A percentile compares a stretch with the other conserved stretches of the same genome.
phyloP scores from a whole-genome alignment of 1,139 yeast genomes.

The Scheffersomyces lignicola region DNA sequence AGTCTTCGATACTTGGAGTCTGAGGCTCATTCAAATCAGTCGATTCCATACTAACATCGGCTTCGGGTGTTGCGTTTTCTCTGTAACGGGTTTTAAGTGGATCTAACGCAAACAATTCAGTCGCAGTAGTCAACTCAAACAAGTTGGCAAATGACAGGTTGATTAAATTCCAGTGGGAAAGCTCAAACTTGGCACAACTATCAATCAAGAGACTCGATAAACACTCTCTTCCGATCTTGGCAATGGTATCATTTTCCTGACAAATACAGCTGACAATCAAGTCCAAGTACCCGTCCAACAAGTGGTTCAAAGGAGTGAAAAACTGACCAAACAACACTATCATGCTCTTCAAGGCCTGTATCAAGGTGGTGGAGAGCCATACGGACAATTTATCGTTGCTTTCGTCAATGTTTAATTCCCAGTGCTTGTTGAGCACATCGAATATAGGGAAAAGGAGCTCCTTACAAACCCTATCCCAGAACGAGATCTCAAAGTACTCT shows the following conservation, averaged over 20 bases:
- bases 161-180: slow-evolving; percentile 74
- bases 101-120: slow-evolving; percentile 74
- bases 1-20: slow-evolving; percentile 12
- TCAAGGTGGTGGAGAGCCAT: slow-evolving; percentile 94
- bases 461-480: slow-evolving; percentile 82
- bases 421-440: slow-evolving; percentile 70
- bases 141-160: slow-evolving; percentile 62
- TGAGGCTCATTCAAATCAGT: slow-evolving; percentile 9
- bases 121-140: slow-evolving; percentile 83
- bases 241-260: slow-evolving; percentile 95
- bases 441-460: slow-evolving; percentile 88
- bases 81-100: slow-evolving; percentile 41
- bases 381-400: slow-evolving; percentile 76
- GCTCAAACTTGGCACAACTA: slow-evolving; percentile 65
- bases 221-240: slow-evolving; percentile 91
- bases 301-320: slow-evolving; percentile 68
- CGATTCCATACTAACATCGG: slow-evolving; percentile 17
- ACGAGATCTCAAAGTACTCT: slow-evolving; percentile 63
- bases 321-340: slow-evolving; percentile 79
- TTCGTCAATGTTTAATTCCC: slow-evolving; percentile 66
- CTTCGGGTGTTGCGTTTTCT: background rate
- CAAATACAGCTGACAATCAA: slow-evolving; percentile 85
- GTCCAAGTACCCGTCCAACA: slow-evolving; percentile 76
- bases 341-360: slow-evolving; percentile 91
- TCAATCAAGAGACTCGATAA: slow-evolving; percentile 73